Conservation (phyloP, 2,329 filamentous ascomycete species). For the Fusarium sp. region DNA sequence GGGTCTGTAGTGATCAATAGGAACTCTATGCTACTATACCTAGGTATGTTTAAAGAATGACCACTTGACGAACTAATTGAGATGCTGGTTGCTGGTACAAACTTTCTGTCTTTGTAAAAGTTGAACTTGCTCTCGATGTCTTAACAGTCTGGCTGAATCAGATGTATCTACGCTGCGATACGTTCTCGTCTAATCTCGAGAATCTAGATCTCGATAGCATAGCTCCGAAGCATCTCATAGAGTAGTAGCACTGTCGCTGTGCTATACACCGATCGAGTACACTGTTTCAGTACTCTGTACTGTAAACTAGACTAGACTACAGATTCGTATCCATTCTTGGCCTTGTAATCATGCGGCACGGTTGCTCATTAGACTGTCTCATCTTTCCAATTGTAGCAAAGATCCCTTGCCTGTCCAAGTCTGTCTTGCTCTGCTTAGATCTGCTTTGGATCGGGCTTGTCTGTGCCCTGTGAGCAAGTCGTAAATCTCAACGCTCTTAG, state of each 20-base stretch:
- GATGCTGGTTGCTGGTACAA: background rate
- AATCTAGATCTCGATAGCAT: conserved; percentile 37
- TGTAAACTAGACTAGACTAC: background rate
- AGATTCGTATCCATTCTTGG: background rate
- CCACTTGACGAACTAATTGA: background rate
- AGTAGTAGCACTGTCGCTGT: background rate
- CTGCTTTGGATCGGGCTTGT: background rate
- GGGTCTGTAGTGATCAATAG: background rate
- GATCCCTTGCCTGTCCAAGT: conserved; percentile 1
- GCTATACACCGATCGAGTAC: background rate
- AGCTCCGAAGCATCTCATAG: conserved; percentile 9
- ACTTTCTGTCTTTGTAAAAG: background rate
- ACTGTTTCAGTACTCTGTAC: background rate
- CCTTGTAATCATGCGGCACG: conserved; percentile 9
- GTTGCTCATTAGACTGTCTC: conserved; percentile 14
- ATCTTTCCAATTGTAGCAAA: background rate
- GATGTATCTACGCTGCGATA: background rate
- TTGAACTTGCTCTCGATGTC: background rate
- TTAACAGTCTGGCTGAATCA: background rate
- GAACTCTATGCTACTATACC: no score
- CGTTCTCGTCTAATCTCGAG: conserved; percentile 30
- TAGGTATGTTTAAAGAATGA: background rate
- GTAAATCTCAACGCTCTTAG: background rate
- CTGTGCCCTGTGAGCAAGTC: background rate
- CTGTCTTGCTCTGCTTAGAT: background rate